Evolutionary conservation across 108 stramenopile species (phyloP).

Genomic region (Nitzschia putrida): DNA sequence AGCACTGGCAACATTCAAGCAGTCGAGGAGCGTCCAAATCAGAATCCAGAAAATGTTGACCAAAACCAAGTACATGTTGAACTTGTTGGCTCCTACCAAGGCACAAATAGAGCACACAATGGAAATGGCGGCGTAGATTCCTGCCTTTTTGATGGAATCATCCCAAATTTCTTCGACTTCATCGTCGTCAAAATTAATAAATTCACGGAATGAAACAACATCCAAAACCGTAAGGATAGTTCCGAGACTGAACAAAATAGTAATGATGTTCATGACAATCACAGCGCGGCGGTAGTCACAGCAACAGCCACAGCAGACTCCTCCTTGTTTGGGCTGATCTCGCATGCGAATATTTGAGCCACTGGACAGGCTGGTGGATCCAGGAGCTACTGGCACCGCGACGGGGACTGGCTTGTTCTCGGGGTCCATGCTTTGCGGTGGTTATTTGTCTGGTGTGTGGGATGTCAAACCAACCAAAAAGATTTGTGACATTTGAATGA

Average conservation of each 20-base stretch:
- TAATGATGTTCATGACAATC: slow-evolving; percentile 27
- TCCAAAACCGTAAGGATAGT: slow-evolving; percentile 2
- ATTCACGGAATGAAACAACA: neutral
- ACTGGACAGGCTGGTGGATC: too few relatives aligned
- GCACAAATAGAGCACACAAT: slow-evolving; percentile 15
- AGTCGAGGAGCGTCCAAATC: neutral
- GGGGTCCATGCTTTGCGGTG: too few relatives aligned
- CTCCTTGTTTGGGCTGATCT: slow-evolving; percentile 31
- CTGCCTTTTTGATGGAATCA: slow-evolving; percentile 1
- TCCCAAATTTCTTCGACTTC: neutral
- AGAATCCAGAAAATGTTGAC: slow-evolving; percentile 7
- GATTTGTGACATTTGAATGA: too few relatives aligned
- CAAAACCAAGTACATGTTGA: slow-evolving; percentile 20
- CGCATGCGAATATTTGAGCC: slow-evolving; percentile 21
- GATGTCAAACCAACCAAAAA: too few relatives aligned
- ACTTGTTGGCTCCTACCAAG: slow-evolving; percentile 29
- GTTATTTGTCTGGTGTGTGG: too few relatives aligned
- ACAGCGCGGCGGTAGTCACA: slow-evolving; percentile 48
- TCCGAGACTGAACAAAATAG: slow-evolving; percentile 4
- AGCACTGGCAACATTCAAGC: neutral
- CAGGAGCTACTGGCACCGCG: neutral
- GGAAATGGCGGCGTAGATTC: slow-evolving; percentile 2
- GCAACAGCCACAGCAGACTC: slow-evolving; percentile 41
- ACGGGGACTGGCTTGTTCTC: neutral
- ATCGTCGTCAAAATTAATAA: slow-evolving; percentile 11